Evolutionary conservation across 768 basidiomycete species (phyloP).

Genomic region (Bullera alba): DNA sequence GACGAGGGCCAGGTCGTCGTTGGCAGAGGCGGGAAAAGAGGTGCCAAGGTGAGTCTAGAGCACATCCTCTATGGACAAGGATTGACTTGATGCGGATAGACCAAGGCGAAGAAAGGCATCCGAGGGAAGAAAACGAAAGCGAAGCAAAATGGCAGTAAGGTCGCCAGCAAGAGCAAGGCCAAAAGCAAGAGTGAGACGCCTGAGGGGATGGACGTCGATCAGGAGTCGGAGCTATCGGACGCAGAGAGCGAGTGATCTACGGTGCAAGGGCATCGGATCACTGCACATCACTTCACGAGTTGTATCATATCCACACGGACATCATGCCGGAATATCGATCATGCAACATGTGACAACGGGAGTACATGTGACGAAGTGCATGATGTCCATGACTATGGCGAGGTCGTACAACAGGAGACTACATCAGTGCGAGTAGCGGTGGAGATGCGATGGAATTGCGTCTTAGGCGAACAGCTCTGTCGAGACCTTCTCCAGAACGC

Average conservation of each 20-base stretch:
- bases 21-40: slow-evolving; percentile 35
- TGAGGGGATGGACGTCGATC: slow-evolving; percentile 1
- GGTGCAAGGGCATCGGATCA: too few relatives aligned
- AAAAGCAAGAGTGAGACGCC: not conserved
- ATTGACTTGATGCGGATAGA: slow-evolving; percentile 11
- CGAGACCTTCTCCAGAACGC: too few relatives aligned
- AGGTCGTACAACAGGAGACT: too few relatives aligned
- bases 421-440: too few relatives aligned
- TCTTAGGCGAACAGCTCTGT: too few relatives aligned
- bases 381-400: too few relatives aligned
- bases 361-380: too few relatives aligned
- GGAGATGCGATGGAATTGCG: too few relatives aligned
- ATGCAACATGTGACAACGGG: too few relatives aligned
- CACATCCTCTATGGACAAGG: not conserved
- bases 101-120: slow-evolving; percentile 32
- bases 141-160: slow-evolving; percentile 8
- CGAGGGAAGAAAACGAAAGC: slow-evolving; percentile 14
- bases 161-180: not conserved
- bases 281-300: too few relatives aligned
- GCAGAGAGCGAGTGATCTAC: not conserved
- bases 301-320: too few relatives aligned
- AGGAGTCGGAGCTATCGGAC: slow-evolving; percentile 15
- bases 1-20: slow-evolving; percentile 19
- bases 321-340: too few relatives aligned
- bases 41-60: slow-evolving; percentile 34